Evolutionary conservation across 1,284 basidiomycete species (phyloP).

Genomic region (Xerocomus subilludens): DNA sequence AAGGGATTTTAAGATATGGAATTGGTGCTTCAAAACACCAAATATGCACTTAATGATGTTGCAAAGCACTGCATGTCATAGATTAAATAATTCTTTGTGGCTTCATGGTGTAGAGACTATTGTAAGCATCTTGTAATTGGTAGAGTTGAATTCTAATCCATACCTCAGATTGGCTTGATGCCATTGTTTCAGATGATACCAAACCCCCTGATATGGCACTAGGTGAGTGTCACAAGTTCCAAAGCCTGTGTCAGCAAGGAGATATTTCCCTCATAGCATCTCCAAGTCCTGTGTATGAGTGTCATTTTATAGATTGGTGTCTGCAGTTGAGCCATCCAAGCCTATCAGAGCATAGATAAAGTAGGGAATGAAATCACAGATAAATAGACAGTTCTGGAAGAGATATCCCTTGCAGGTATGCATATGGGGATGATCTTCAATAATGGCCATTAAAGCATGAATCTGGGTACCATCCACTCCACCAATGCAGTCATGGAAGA

Average conservation of each 20-base stretch:
- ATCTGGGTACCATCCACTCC: not conserved
- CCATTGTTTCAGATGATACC: not conserved
- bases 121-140: too few relatives aligned
- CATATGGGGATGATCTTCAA: not conserved
- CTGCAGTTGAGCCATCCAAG: not conserved
- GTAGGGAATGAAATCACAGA: not conserved
- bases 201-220: not conserved
- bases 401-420: not conserved
- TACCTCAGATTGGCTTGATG: not conserved
- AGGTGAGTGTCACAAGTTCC: not conserved
- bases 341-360: not conserved
- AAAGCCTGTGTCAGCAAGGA: not conserved
- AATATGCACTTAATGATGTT: not conserved
- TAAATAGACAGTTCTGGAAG: not conserved
- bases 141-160: not conserved
- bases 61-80: too few relatives aligned
- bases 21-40: not conserved
- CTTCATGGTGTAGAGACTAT: too few relatives aligned
- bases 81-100: too few relatives aligned
- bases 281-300: not conserved
- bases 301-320: not conserved
- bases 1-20: not conserved
- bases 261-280: not conserved
- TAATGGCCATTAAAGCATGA: not conserved
- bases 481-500: not conserved